These are phyloP conservation scores for Sclerotinia minor DNA, from an alignment of 2,329 filamentous ascomycete genomes.

Conservation along the genomic window DNA sequence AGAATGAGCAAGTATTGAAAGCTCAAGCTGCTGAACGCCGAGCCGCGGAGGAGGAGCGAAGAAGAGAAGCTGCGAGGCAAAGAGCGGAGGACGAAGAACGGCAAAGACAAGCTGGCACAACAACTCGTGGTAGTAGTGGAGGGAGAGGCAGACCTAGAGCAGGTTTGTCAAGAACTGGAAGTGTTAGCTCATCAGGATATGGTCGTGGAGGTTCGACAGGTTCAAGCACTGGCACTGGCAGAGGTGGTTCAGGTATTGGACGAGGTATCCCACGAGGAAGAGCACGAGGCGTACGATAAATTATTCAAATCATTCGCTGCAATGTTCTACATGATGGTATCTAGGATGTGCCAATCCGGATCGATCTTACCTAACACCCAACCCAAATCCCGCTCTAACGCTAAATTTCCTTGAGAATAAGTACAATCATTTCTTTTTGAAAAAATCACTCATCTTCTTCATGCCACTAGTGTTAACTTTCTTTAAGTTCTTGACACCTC, in stretches of 20 bases:
- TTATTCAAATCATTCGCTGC: slow-evolving; percentile 25
- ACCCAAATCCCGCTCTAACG: slow-evolving; percentile 23
- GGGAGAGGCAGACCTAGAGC: slow-evolving; percentile 38
- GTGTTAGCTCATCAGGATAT: slow-evolving; percentile 33
- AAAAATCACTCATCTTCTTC: slow-evolving; percentile 97
- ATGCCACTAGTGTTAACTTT: slow-evolving; percentile 92
- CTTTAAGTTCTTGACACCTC: slow-evolving; percentile 75
- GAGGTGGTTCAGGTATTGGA: slow-evolving; percentile 48
- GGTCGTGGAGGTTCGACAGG: slow-evolving; percentile 18
- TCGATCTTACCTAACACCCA: slow-evolving; percentile 20
- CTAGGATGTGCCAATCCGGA: slow-evolving; percentile 18
- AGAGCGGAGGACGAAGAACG: slow-evolving; percentile 60
- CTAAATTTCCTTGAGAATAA: background rate
- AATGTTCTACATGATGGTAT: slow-evolving; percentile 28
- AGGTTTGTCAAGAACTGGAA: slow-evolving; percentile 33
- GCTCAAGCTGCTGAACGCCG: slow-evolving; percentile 77
- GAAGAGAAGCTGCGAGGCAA: slow-evolving; percentile 68
- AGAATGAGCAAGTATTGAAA: slow-evolving; percentile 72
- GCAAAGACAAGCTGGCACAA: slow-evolving; percentile 47
- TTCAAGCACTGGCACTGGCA: slow-evolving; percentile 35
- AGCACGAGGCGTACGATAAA: slow-evolving; percentile 49
- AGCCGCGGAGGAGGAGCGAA: slow-evolving; percentile 74
- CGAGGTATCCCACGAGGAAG: slow-evolving; percentile 55
- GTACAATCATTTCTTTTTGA: slow-evolving; percentile 60
- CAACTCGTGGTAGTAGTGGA: slow-evolving; percentile 41